A percentile compares a stretch with the other conserved stretches of the same genome.
Evolutionary conservation across 2,329 filamentous ascomycete genomes (phyloP).

Genomic region (Paraconiothyrium brasiliense): DNA sequence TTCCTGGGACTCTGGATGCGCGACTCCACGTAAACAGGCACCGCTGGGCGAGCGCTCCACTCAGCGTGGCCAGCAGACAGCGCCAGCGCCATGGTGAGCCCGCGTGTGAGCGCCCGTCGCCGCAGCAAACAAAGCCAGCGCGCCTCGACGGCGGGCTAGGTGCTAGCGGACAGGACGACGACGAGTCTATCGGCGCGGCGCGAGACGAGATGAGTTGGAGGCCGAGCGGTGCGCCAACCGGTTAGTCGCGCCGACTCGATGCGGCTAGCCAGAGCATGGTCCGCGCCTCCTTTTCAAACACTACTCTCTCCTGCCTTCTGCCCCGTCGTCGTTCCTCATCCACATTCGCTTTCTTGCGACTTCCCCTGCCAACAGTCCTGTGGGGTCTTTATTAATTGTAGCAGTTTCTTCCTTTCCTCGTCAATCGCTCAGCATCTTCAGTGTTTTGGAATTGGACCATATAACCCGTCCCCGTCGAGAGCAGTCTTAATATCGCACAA

Average conservation of each 20-base stretch:
- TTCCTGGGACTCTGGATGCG: neutral
- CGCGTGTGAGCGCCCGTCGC: neutral
- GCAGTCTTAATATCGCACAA: slow-evolving; percentile 50
- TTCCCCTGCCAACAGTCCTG: slow-evolving; percentile 19
- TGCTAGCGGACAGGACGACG: neutral
- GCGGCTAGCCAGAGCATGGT: slow-evolving; percentile 19
- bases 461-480: slow-evolving; percentile 36
- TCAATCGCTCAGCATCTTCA: slow-evolving; percentile 49
- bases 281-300: slow-evolving; percentile 25
- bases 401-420: slow-evolving; percentile 48
- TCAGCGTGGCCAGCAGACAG: neutral
- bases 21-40: slow-evolving; percentile 11
- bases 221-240: slow-evolving; percentile 5
- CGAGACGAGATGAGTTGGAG: slow-evolving; percentile 10
- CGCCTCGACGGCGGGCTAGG: neutral
- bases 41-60: neutral
- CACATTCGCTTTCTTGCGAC: slow-evolving; percentile 26
- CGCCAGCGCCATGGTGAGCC: neutral
- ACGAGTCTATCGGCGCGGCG: slow-evolving; percentile 10
- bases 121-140: slow-evolving; percentile 1
- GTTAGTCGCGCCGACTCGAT: slow-evolving; percentile 10
- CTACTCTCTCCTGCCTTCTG: slow-evolving; percentile 22
- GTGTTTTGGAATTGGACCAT: slow-evolving; percentile 37
- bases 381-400: slow-evolving; percentile 39
- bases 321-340: slow-evolving; percentile 21